Base-by-base conservation (phyloP, 768 basidiomycete species). In the Leccinum longicurvipes region DNA sequence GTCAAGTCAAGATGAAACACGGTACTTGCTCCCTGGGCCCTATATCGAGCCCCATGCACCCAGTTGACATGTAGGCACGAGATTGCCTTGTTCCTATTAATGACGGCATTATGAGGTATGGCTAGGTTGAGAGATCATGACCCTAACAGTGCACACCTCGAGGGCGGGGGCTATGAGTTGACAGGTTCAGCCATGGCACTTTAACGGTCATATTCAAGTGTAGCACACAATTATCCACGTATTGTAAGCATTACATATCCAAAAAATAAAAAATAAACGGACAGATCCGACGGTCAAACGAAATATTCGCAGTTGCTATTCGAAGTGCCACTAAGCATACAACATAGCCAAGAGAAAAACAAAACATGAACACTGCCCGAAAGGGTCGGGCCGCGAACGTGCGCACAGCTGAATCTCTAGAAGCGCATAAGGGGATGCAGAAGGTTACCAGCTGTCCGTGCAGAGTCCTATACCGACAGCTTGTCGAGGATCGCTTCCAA, bases 401-500 rank as follows among this genome's bases (percentile, higher is more conserved):
- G 49, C 24, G n/a, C 31, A 54, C 54, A 48, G 47, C 24, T 28
- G 7, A 28, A 29, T 10, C 23, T 11, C 31, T 25, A 24, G 11
- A 23, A 47, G 12, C 15, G n/a, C 34, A 12, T n/a, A 19, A 51
- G 10, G 8, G 28, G 31, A 12, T 17, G 15, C 21, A 44, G 41
- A 25, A 42, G 17, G 24, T 31, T 19, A 27, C 6, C 32, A 6
- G 11, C n/a, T 5, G 25, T 28, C 34, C 36, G n/a, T 3, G 7
- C 28, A 32, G 23, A 14, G n/a, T 47, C 47, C 44, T 25, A 24
- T 24, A 47, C 74, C 49, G 75, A 72, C 54, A 91, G 69, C 28
- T 74, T 65, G 52, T 84, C 77, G 69, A 89, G 74, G 54, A 89
- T 76, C 7, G 68, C 75, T 61, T 82, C 82, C 29, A 96, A 63